Conservation (phyloP, 2,329 filamentous ascomycete species). For the Diaporthe sp. region DNA sequence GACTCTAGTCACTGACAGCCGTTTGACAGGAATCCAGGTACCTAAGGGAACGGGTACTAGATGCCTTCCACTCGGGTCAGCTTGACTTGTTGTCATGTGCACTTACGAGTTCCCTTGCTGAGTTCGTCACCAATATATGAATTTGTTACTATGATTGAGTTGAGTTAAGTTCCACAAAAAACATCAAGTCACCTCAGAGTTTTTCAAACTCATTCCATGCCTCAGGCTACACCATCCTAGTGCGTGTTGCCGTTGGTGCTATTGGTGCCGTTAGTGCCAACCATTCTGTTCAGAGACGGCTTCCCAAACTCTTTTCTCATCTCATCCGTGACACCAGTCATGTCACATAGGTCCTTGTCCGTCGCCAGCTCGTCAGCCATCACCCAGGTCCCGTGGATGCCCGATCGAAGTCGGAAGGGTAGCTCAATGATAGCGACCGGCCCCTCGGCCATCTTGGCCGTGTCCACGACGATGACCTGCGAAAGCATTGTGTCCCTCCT, state of each 20-base stretch:
- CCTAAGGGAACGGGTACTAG: too few species aligned
- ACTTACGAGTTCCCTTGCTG: too few species aligned
- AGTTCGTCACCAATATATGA: too few species aligned
- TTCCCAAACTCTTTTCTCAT: slow-evolving; percentile 15
- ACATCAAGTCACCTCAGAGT: too few species aligned
- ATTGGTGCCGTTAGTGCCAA: not conserved
- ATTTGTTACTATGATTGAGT: too few species aligned
- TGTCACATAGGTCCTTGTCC: slow-evolving; percentile 26
- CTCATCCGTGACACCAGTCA: slow-evolving; percentile 25
- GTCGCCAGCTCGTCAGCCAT: not conserved
- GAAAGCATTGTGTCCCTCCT: slow-evolving; percentile 16
- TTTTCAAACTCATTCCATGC: too few species aligned
- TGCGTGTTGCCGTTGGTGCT: not conserved
- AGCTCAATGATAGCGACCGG: slow-evolving; percentile 26
- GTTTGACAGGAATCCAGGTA: too few species aligned
- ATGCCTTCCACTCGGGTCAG: too few species aligned
- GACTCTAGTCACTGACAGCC: too few species aligned
- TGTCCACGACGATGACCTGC: not conserved
- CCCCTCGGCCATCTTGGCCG: not conserved
- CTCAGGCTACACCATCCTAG: not conserved
- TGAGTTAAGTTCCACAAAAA: too few species aligned
- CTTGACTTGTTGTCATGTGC: too few species aligned
- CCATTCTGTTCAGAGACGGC: slow-evolving; percentile 1
- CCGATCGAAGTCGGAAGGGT: slow-evolving; percentile 11
- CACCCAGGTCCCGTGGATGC: slow-evolving; percentile 24